These are phyloP conservation scores for Cyamopsis tetragonoloba DNA, from an alignment of 306 rosid genomes.

Conservation along the genomic window DNA sequence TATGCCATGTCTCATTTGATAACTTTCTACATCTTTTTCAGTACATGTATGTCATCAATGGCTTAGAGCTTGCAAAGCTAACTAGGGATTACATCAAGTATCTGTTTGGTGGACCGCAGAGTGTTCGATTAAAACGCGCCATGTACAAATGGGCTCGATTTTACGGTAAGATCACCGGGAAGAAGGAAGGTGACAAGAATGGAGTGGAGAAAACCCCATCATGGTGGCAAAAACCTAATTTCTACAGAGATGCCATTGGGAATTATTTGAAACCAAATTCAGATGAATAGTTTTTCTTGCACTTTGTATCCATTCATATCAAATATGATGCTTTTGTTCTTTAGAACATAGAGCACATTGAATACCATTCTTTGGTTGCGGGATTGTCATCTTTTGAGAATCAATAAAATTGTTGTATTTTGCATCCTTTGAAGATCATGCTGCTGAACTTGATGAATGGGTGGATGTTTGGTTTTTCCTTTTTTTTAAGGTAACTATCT, in stretches of 20 bases:
- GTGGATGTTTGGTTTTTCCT: too few species aligned
- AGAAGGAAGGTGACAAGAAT: slow-evolving; percentile 26
- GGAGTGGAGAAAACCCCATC: slow-evolving; percentile 42
- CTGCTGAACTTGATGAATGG: too few species aligned
- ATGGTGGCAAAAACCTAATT: slow-evolving; percentile 35
- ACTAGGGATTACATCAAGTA: slow-evolving; percentile 63
- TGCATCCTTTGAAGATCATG: not conserved
- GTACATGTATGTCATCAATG: slow-evolving; percentile 65
- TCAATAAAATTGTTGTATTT: not conserved
- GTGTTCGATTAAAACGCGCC: slow-evolving; percentile 58
- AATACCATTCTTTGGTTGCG: not conserved
- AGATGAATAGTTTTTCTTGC: not conserved
- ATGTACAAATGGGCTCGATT: slow-evolving; percentile 42
- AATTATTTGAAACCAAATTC: slow-evolving; percentile 23
- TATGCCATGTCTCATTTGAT: slow-evolving; percentile 8
- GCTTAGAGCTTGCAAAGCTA: slow-evolving; percentile 61
- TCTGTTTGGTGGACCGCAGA: slow-evolving; percentile 49
- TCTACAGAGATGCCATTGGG: slow-evolving; percentile 29
- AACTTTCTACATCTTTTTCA: slow-evolving; percentile 32
- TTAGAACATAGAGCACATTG: not conserved
- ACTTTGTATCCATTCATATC: not conserved
- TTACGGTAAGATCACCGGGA: slow-evolving; percentile 30
- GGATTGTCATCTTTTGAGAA: not conserved
- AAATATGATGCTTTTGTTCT: not conserved
- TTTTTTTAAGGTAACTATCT: too few species aligned